Percentiles rank a stretch among this genome's conserved stretches.
These are phyloP conservation scores for Flammula alnicola DNA, from an alignment of 1,284 basidiomycete genomes.

Conservation along the genomic window DNA sequence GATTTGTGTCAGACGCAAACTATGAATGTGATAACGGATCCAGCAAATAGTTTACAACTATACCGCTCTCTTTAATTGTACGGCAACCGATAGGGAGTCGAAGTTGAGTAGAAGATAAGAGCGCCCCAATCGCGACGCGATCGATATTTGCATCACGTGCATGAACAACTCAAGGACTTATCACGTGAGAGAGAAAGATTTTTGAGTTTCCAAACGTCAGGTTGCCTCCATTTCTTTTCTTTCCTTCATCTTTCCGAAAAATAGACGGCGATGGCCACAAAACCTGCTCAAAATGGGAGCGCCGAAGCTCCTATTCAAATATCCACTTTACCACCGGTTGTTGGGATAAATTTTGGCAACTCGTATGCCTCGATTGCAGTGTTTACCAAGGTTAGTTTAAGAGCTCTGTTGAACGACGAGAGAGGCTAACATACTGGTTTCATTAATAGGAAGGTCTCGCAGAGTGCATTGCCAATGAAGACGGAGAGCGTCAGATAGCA, in stretches of 20 bases:
- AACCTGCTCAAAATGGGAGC: constrained; percentile 34
- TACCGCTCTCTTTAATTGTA: too few relatives aligned
- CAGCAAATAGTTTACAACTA: too few relatives aligned
- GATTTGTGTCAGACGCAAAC: too few relatives aligned
- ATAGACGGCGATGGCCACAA: constrained; percentile 22
- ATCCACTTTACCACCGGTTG: constrained; percentile 55
- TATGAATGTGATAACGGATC: too few relatives aligned
- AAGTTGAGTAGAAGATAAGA: too few relatives aligned
- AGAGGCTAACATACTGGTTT: constrained; percentile 5
- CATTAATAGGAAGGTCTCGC: constrained; percentile 78
- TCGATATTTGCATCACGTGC: too few relatives aligned
- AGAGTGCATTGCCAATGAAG: constrained; percentile 97
- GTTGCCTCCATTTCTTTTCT: neutral
- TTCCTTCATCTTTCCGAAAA: neutral
- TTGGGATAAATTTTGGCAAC: constrained; percentile 98
- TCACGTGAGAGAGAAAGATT: too few relatives aligned
- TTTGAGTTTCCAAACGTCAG: neutral
- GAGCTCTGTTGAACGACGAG: too few relatives aligned
- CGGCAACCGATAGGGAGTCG: too few relatives aligned
- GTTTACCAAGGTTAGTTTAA: constrained; percentile 79
- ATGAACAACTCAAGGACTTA: too few relatives aligned
- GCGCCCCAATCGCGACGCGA: too few relatives aligned
- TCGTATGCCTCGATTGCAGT: constrained; percentile 95
- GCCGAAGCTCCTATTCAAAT: constrained; percentile 27
- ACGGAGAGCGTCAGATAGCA: constrained; percentile 97